Base-by-base conservation (phyloP, 1,139 yeast species). In the Saccharomyces hybrid region DNA sequence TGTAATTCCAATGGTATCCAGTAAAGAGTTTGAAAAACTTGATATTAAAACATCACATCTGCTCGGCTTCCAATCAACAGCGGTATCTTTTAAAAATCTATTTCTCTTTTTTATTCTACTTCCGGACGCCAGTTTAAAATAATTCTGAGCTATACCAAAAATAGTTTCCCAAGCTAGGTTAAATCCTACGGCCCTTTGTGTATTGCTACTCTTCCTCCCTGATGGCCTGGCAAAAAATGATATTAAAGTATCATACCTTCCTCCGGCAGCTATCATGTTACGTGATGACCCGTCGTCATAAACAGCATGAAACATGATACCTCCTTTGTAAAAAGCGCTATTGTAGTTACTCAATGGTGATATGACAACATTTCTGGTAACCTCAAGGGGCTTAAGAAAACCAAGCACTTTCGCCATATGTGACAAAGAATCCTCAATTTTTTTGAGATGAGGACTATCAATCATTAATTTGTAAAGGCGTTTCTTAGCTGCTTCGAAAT, bases 281-380 rank as follows among this genome's bases (percentile, higher is more conserved):
- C 75, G 70, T 42, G 61, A 52, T 57, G 71, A 69, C 60, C 71
- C 73, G 48, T 76, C 80, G 56, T 86, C 86, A 62, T 82, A 80
- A 0, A 89, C 80, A 0, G 87, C 90, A 64, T 89, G 96, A 66
- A 91, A 93, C 95, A 93, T 89, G 1, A 91, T 73, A 0, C 96
- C 96, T 26, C 83, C 83, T 38, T 77, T 74, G 67, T 90, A 93
- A 66, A 89, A 91, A 26, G 83, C 79, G 48, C 85, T 80, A 63
- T 89, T 89, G 69, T 88, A 88, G 63, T 88, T 89, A 64, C 91
- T 81, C 68, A 93, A 76, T 0, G 98, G 97, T 0, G 84, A 77
- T 29, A 84, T 65, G 42, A 75, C 76, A 24, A 84, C 70, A 44
- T 72, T 71, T 38, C 74, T 71, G 19, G 77, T 75, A 27, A 89